Evolutionary conservation across 2,329 filamentous ascomycete species (phyloP).

Genomic region (Alternaria triticimaculans): DNA sequence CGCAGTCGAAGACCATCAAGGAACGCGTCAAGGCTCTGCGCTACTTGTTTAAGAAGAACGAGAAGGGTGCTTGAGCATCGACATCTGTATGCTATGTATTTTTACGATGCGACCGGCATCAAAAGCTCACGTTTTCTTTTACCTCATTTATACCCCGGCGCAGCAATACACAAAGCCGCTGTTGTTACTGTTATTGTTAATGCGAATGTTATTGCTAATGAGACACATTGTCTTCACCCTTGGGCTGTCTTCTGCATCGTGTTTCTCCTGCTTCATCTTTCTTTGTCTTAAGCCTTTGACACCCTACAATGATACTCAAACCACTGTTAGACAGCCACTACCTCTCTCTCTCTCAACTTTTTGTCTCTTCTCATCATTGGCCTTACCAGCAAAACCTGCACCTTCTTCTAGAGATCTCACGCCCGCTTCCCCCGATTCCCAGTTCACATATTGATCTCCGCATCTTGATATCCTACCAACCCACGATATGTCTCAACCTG

Average conservation of each 20-base stretch:
- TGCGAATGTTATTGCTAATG: background rate
- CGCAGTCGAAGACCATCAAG: slow-evolving; percentile 41
- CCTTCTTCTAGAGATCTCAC: accelerated
- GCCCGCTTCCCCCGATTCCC: background rate
- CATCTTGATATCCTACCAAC: background rate
- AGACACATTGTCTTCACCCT: background rate
- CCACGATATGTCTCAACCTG: background rate
- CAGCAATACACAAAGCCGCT: background rate
- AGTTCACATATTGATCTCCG: background rate
- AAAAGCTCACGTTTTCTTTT: background rate
- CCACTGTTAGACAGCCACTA: background rate
- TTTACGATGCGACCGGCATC: background rate
- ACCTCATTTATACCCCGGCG: background rate
- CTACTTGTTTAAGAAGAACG: slow-evolving; percentile 26
- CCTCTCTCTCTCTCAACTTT: background rate
- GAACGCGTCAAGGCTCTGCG: slow-evolving; percentile 39
- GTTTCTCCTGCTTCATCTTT: too few species aligned
- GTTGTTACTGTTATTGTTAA: background rate
- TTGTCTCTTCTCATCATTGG: background rate
- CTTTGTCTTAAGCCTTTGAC: background rate
- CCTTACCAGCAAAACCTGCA: background rate
- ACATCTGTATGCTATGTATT: background rate
- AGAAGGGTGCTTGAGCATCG: background rate
- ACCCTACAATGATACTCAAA: background rate
- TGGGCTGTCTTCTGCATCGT: background rate